Conservation (phyloP, 2,329 filamentous ascomycete species). For the Neonectria ditissima region DNA sequence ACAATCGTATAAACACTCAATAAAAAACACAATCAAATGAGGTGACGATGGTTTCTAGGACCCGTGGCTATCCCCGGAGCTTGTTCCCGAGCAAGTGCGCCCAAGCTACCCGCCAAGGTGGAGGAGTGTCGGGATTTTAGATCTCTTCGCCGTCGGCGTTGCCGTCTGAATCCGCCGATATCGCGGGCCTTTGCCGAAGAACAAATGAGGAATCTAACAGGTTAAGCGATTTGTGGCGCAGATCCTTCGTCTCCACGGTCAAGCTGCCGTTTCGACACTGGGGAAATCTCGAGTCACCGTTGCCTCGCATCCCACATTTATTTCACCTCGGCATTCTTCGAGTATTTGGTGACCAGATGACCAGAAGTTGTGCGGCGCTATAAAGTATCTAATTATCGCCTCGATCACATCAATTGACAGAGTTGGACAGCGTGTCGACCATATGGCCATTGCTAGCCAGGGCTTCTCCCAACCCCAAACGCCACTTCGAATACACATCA, state of each 20-base stretch:
- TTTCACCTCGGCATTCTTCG: not conserved
- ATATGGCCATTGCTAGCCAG: not conserved
- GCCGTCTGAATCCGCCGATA: not conserved
- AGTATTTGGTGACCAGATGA: not conserved
- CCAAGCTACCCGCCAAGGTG: slow-evolving; percentile 1
- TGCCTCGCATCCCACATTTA: not conserved
- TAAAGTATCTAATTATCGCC: not conserved
- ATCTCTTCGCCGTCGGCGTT: not conserved
- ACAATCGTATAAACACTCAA: not conserved
- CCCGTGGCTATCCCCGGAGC: not conserved
- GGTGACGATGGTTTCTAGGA: not conserved
- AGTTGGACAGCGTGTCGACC: not conserved
- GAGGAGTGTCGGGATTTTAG: slow-evolving; percentile 1
- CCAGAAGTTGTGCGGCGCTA: not conserved
- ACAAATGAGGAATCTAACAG: not conserved
- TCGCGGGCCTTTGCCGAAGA: not conserved
- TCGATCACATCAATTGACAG: not conserved
- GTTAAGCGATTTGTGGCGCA: slow-evolving; percentile 3
- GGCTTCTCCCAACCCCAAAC: not conserved
- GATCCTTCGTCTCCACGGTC: not conserved
- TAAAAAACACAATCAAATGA: not conserved
- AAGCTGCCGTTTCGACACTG: not conserved
- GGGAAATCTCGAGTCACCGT: not conserved
- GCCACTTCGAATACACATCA: no score
- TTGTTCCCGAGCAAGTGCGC: slow-evolving; percentile 3